Evolutionary conservation across 2,329 filamentous ascomycete species (phyloP).

Genomic region (Aureobasidium subglaciale): DNA sequence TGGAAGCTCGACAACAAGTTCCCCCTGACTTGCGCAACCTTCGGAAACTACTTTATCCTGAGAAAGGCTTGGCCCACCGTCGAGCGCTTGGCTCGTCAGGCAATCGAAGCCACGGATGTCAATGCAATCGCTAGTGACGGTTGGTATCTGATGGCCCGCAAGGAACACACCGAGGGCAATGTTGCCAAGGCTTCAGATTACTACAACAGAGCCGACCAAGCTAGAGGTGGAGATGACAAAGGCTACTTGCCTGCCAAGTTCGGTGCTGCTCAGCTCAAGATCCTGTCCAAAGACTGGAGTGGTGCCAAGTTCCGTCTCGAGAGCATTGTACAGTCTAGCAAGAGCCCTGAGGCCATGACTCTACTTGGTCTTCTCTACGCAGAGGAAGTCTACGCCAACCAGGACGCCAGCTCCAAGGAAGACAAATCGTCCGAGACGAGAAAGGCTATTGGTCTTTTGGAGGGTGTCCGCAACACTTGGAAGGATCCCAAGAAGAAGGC

Average conservation of each 20-base stretch:
- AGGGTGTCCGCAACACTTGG: slow-evolving; percentile 80
- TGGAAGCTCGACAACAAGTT: slow-evolving; percentile 91
- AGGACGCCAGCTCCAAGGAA: slow-evolving; percentile 66
- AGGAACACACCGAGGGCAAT: slow-evolving; percentile 79
- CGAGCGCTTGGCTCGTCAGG: slow-evolving; percentile 80
- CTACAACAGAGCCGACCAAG: slow-evolving; percentile 85
- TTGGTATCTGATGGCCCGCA: slow-evolving; percentile 89
- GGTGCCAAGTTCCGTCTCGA: slow-evolving; percentile 91
- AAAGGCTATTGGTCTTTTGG: slow-evolving; percentile 78
- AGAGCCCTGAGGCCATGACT: slow-evolving; percentile 81
- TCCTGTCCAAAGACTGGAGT: slow-evolving; percentile 74
- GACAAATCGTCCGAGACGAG: slow-evolving; percentile 80
- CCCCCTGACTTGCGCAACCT: slow-evolving; percentile 82
- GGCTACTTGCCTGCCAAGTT: slow-evolving; percentile 94
- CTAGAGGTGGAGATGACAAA: slow-evolving; percentile 80
- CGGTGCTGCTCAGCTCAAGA: slow-evolving; percentile 81
- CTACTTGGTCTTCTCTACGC: slow-evolving; percentile 86
- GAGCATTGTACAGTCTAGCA: slow-evolving; percentile 84
- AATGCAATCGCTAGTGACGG: slow-evolving; percentile 96
- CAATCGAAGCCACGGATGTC: slow-evolving; percentile 92
- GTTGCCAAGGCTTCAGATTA: slow-evolving; percentile 70
- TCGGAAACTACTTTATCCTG: slow-evolving; percentile 82
- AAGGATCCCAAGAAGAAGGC: slow-evolving; percentile 85
- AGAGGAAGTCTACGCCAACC: slow-evolving; percentile 81
- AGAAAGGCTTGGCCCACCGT: slow-evolving; percentile 74